Evolutionary conservation across 2,329 filamentous ascomycete genomes (phyloP), one percentile per base, ranked within the genome.

Genomic region (Aureobasidium sp.): DNA sequence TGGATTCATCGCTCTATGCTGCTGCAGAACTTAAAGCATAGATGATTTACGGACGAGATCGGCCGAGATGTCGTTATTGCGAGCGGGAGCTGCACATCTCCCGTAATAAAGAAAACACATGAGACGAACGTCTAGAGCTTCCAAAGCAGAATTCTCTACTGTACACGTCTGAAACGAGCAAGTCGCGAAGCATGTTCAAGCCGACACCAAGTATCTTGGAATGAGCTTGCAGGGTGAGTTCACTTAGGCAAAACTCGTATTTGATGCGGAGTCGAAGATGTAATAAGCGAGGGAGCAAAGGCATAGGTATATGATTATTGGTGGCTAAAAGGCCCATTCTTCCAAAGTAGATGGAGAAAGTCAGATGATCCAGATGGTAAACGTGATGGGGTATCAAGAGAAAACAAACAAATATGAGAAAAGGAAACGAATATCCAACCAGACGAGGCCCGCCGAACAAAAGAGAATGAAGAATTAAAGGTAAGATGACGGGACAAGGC

Each of bases 321-420:
- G 21, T 37, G 44, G 44, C 44, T 48, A 37, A 37, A 48, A 12
- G 25, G 29, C 44, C 30, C 30, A 19, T 37, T 34, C 32, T 35
- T 39, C 45, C 34, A 39, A 7, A 39, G 22, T 39, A 49, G 17
- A 7, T 38, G 34, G 35, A 38, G 12, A n/a, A 24, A 39, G 8
- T 37, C 24, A 37, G 37, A 30, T 30, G n/a, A 38, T 49, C 25
- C 12, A 37, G 45, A 50, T n/a, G 24, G 24, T 21, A 22, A 50
- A 50, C 45, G 45, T 51, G 29, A 49, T 32, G 24, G 48, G 48
- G 45, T 51, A 51, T 51, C 48, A 37, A 41, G 10, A 41, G 21
- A 34, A 30, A 39, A 49, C 14, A 39, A 35, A 6, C 27, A 35
- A 35, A 35, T 16, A 37, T 37, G 17, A 22, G 21, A 34, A 45